Evolutionary conservation across 495 filamentous ascomycete species (phyloP).

Genomic region (Oidiodendron maius): DNA sequence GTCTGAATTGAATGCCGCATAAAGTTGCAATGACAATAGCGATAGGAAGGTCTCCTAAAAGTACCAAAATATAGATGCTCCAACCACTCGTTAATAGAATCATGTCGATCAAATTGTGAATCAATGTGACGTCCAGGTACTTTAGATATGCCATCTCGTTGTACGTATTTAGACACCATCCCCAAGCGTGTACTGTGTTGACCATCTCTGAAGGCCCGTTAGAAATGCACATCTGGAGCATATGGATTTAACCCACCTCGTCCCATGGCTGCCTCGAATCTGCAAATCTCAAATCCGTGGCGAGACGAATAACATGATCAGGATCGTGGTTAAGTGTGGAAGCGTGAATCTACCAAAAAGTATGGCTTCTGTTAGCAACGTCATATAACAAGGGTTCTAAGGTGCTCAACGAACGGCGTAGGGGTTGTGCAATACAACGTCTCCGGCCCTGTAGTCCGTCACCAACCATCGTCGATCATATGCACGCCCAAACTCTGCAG

Average conservation of each 20-base stretch:
- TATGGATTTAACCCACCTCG: constrained; percentile 13
- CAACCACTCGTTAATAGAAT: too few species aligned
- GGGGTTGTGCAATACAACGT: constrained; percentile 55
- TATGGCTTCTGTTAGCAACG: background rate
- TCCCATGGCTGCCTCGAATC: constrained; percentile 44
- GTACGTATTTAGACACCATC: constrained; percentile 25
- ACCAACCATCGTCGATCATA: constrained; percentile 46
- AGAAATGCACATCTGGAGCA: background rate
- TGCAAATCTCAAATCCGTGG: constrained; percentile 51
- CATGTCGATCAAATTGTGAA: too few species aligned
- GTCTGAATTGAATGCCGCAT: too few species aligned
- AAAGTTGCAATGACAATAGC: too few species aligned
- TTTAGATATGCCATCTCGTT: too few species aligned
- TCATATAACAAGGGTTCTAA: constrained; percentile 1
- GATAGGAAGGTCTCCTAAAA: too few species aligned
- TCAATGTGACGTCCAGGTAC: too few species aligned
- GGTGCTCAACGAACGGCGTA: constrained; percentile 32
- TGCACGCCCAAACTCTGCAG: constrained; percentile 36
- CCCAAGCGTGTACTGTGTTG: constrained; percentile 18
- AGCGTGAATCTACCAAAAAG: constrained; percentile 43
- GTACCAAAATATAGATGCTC: too few species aligned
- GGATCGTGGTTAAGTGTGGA: constrained; percentile 50
- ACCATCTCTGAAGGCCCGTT: constrained; percentile 22
- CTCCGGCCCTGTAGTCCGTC: constrained; percentile 52
- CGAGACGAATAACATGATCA: constrained; percentile 48